A percentile compares a stretch with the other conserved stretches of the same genome.
These are phyloP conservation scores for Xeromyces bisporus DNA, from an alignment of 495 filamentous ascomycete genomes.

Conservation along the genomic window DNA sequence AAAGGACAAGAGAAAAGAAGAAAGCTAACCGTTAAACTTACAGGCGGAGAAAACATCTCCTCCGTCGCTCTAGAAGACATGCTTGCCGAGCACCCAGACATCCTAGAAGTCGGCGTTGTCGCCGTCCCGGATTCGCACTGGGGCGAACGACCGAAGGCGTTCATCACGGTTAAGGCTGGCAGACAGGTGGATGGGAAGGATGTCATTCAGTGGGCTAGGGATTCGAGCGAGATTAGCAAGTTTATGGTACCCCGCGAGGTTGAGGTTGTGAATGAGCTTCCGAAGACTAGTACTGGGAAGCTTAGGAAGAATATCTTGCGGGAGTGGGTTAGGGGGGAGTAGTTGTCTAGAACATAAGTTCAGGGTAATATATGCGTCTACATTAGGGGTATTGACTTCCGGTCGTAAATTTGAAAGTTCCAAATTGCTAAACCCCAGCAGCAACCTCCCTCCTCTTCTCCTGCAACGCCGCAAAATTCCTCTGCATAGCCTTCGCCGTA, in stretches of 20 bases:
- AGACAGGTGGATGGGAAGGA: conserved; percentile 45
- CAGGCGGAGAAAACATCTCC: conserved; percentile 93
- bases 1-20: too few species aligned
- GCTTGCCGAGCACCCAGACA: conserved; percentile 75
- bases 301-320: conserved; percentile 86
- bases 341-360: too few species aligned
- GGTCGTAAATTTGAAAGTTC: too few species aligned
- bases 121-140: conserved; percentile 81
- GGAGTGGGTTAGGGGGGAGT: conserved; percentile 62
- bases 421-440: too few species aligned
- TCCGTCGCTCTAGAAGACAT: conserved; percentile 82
- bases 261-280: conserved; percentile 70
- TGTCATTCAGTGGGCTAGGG: conserved; percentile 73
- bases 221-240: conserved; percentile 59
- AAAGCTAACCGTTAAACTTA: too few species aligned
- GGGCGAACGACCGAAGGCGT: conserved; percentile 91
- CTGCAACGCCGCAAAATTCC: conserved; percentile 34
- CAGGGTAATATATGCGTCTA: too few species aligned
- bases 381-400: too few species aligned
- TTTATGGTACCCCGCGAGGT: conserved; percentile 96
- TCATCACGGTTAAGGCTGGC: conserved; percentile 59
- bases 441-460: conserved; percentile 16
- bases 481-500: conserved; percentile 37
- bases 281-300: conserved; percentile 95
- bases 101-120: conserved; percentile 83